A percentile compares a stretch with the other conserved stretches of the same genome.
Conservation (phyloP, 805 yeast species). For the Brettanomyces anomalus region DNA sequence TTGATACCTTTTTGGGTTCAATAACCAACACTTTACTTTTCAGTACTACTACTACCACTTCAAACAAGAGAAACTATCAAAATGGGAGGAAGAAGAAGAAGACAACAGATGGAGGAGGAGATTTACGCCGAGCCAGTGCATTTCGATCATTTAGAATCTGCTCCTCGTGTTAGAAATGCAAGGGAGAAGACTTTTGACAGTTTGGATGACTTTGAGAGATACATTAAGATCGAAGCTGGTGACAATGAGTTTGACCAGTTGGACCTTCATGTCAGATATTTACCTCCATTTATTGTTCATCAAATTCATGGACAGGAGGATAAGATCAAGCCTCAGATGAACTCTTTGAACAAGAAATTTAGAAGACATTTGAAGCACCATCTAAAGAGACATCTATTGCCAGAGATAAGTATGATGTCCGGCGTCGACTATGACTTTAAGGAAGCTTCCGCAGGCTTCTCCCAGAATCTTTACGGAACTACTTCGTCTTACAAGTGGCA, state of each 20-base stretch:
- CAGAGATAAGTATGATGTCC: slow-evolving; percentile 54
- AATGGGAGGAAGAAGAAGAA: slow-evolving; percentile 22
- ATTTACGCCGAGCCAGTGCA: slow-evolving; percentile 21
- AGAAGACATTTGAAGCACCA: slow-evolving; percentile 71
- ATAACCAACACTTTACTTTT: too few relatives aligned
- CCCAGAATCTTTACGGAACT: slow-evolving; percentile 33
- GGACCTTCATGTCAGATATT: slow-evolving; percentile 57
- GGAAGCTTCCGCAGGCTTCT: slow-evolving; percentile 40
- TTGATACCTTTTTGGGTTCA: too few relatives aligned
- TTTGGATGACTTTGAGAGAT: slow-evolving; percentile 51
- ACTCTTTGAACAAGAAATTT: slow-evolving; percentile 62
- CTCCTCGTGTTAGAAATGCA: slow-evolving; percentile 23
- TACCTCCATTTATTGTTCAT: slow-evolving; percentile 65
- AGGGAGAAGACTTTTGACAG: slow-evolving; percentile 45
- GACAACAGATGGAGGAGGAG: slow-evolving; percentile 11
- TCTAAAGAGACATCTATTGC: slow-evolving; percentile 58
- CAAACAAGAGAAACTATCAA: background rate
- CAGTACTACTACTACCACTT: background rate
- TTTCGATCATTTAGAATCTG: slow-evolving; percentile 20
- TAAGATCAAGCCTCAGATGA: slow-evolving; percentile 62
- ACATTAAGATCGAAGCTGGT: slow-evolving; percentile 62
- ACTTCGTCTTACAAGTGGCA: slow-evolving; percentile 49
- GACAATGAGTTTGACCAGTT: slow-evolving; percentile 65
- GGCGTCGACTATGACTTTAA: slow-evolving; percentile 36
- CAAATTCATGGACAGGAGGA: slow-evolving; percentile 64